Evolutionary conservation across 768 basidiomycete species (phyloP), one percentile per base, ranked within the genome.

Genomic region (Tulasnella sp.): DNA sequence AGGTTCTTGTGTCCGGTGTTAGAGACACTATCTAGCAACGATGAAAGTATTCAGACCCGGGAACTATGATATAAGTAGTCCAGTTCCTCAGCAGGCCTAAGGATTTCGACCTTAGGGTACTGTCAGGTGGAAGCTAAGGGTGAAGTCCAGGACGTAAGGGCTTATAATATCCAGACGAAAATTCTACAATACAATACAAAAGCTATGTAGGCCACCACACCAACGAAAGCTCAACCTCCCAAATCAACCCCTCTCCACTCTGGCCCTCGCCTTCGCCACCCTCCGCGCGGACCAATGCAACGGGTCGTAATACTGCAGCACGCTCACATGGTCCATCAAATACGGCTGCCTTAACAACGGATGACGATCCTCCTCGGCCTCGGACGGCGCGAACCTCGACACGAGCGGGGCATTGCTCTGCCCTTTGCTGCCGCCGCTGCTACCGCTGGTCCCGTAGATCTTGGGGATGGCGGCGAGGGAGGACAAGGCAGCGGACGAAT

Each of bases 401-500:
- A 63, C 35, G 8, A 72, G 26, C 5, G 47, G 69, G 4, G 40
- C 16, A 26, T 67, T 29, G 47, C n/a, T n/a, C n/a, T n/a, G n/a
- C n/a, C n/a, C n/a, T n/a, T 22, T 8, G 59, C 22, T 62, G 22
- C 59, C 11, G 9, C 8, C 37, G 65, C n/a, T 11, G 65, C n/a
- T n/a, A n/a, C n/a, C n/a, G 39, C 62, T 17, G 59, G 37, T 12
- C 36, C 32, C 11, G 40, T 5, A 36, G 34, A 63, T 32, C 37
- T 22, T 3, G 11, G 71, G 71, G 19, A 72, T 72, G 35, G 62
- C 71, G 11, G 71, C 71, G 0, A 72, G 71, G 17, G 71, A 72
- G 14, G 71, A 72, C 22, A 72, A 63, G 5, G 71, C 71, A 7
- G 71, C 71, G 34, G 71, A 72, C n/a, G 71, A 72, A 35, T 52